A percentile compares a stretch with the other conserved stretches of the same genome.
Conservation (phyloP, 257 asterid species). For the Scutellaria minor region DNA sequence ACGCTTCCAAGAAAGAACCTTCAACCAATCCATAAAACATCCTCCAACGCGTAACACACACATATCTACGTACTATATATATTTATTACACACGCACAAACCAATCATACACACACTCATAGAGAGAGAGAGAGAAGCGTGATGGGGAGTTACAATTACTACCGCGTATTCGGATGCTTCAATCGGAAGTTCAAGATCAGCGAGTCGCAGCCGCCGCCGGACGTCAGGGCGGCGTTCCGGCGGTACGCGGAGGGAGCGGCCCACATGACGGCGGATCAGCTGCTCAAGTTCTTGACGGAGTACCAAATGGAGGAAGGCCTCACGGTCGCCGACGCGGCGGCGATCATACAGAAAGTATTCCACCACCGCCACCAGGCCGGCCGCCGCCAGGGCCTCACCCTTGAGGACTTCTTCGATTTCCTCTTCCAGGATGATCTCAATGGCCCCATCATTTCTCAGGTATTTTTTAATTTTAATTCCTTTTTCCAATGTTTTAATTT, state of each 20-base stretch:
- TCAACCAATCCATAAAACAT: conserved; percentile 15
- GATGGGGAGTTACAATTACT: conserved; percentile 77
- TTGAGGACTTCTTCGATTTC: conserved; percentile 70
- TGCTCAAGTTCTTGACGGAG: conserved; percentile 58
- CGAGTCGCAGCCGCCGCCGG: conserved; percentile 77
- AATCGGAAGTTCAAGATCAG: conserved; percentile 79
- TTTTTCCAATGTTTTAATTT: neutral
- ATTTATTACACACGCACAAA: neutral
- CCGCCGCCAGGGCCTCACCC: conserved; percentile 44
- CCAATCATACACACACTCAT: neutral
- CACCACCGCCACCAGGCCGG: conserved; percentile 48
- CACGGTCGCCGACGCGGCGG: conserved; percentile 57
- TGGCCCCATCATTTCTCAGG: conserved; percentile 68
- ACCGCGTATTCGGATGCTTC: conserved; percentile 67
- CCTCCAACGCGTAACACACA: conserved; percentile 27
- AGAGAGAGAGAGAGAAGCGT: conserved; percentile 7
- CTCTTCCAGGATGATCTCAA: conserved; percentile 75
- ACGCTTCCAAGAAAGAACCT: conserved; percentile 33
- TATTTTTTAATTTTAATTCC: conserved; percentile 1
- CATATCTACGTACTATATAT: neutral
- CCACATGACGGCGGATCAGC: conserved; percentile 65
- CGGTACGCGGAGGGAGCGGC: conserved; percentile 52
- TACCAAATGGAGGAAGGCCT: conserved; percentile 60
- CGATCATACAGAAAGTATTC: conserved; percentile 48
- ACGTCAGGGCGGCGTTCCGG: conserved; percentile 57